These are phyloP conservation scores for Beauveria medogensis DNA, from an alignment of 2,329 filamentous ascomycete genomes.

Conservation along the genomic window DNA sequence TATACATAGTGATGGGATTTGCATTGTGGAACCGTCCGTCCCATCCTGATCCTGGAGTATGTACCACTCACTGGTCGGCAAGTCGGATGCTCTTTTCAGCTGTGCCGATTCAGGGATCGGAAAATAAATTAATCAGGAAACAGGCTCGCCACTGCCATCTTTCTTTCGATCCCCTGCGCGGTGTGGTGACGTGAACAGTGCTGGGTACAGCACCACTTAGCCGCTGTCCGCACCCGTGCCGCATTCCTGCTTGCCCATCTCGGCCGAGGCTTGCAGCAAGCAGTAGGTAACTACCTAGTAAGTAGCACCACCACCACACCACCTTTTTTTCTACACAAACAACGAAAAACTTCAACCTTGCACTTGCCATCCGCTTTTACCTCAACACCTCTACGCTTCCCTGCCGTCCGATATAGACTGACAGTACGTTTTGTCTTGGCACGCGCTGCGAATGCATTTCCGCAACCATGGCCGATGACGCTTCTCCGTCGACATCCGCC, in stretches of 20 bases:
- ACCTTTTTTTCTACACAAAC: not conserved
- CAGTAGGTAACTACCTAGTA: not conserved
- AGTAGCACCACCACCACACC: not conserved
- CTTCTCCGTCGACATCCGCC: constrained; percentile 9
- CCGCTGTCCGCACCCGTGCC: not conserved
- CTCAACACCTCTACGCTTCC: not conserved
- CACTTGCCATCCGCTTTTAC: not conserved
- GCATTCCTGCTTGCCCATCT: not conserved
- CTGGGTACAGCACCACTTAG: not conserved
- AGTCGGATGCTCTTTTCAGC: not conserved
- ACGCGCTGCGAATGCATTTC: not conserved
- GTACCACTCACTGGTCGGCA: too few species aligned
- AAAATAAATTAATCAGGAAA: not conserved
- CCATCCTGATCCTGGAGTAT: not conserved
- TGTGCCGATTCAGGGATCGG: not conserved
- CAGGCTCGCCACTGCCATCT: not conserved
- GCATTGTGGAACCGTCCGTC: not conserved
- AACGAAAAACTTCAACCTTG: not conserved
- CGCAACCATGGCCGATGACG: constrained; percentile 15
- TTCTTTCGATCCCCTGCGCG: not conserved
- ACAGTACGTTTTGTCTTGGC: too few species aligned
- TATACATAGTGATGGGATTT: not conserved
- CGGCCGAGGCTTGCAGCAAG: not conserved
- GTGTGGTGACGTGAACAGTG: not conserved
- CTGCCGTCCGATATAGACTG: too few species aligned